A percentile compares a stretch with the other conserved stretches of the same genome.
These are phyloP conservation scores for Aspergillus fumigatiaffinis DNA, from an alignment of 2,329 filamentous ascomycete genomes.

Conservation along the genomic window DNA sequence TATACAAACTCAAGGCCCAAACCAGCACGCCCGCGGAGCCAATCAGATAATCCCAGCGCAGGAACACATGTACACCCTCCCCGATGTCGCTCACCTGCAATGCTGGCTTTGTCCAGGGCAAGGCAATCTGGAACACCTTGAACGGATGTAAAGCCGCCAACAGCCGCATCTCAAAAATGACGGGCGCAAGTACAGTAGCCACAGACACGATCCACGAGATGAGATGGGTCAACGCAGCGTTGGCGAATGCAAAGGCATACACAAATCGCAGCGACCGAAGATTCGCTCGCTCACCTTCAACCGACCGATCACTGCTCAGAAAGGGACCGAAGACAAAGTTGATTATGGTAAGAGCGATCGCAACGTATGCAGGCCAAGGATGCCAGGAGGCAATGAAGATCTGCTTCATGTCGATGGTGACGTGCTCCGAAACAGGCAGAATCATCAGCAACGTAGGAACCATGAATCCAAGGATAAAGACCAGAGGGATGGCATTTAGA, in stretches of 20 bases:
- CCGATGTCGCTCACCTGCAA: slow-evolving; percentile 31
- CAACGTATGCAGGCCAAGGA: slow-evolving; percentile 47
- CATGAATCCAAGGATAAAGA: slow-evolving; percentile 43
- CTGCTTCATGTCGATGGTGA: slow-evolving; percentile 45
- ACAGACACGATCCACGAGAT: slow-evolving; percentile 40
- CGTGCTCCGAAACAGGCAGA: slow-evolving; percentile 38
- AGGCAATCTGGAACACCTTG: slow-evolving; percentile 35
- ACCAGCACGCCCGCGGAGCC: slow-evolving; percentile 41
- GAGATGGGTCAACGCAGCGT: slow-evolving; percentile 41
- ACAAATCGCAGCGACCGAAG: slow-evolving; percentile 34
- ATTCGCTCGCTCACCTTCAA: slow-evolving; percentile 21
- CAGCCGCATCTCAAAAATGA: slow-evolving; percentile 31
- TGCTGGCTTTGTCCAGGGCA: slow-evolving; percentile 30
- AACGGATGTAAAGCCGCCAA: slow-evolving; percentile 34
- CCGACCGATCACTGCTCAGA: slow-evolving; percentile 19
- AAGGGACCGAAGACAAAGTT: slow-evolving; percentile 22
- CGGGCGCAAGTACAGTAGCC: slow-evolving; percentile 34
- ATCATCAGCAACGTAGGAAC: slow-evolving; percentile 44
- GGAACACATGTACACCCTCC: slow-evolving; percentile 43
- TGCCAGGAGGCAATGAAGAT: slow-evolving; percentile 50
- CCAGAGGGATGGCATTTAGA: slow-evolving; percentile 36
- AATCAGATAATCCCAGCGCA: slow-evolving; percentile 49
- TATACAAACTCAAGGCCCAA: slow-evolving; percentile 43
- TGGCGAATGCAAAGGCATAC: slow-evolving; percentile 40
- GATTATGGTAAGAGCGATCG: slow-evolving; percentile 35